Base-by-base conservation (phyloP, 192 early-diverging fungal genomes). In the Gamsiella multidivaricata region DNA sequence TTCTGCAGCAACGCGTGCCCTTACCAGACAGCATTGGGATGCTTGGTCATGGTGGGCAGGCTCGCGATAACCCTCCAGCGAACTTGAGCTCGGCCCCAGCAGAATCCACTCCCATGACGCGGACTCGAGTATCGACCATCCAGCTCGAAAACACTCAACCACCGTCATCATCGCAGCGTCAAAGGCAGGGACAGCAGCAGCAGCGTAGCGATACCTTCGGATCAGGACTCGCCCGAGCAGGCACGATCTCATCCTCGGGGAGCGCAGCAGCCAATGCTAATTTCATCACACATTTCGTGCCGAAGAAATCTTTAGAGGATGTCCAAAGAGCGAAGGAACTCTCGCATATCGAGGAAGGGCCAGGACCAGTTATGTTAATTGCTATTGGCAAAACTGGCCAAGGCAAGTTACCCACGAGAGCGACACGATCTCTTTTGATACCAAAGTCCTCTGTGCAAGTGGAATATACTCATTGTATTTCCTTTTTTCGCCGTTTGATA, bases 311-410 rank as follows among this genome's bases (percentile, higher is more conserved):
- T 2, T 20, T 4, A 2, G 15, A 53, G 22, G 26, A 8, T 28
- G 20, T 12, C 50, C 20, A 18, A 18, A 46, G 34, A 32, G 3
- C 18, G 2, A 3, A 18, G 4, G 64, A 67, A 45, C 34, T 34
- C 5, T 49, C 64, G 5, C 72, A 75, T 61, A 65, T 75, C 8
- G 72, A 61, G 32, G 58, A 61, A 26, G 72, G 72, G 32, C 55
- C 72, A 12, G 72, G 72, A 39, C 72, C 72, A 5, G 72, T 61
- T 4, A 64, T 75, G 3, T 47, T 75, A 15, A 53, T 75, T 23
- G 72, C 72, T 34, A 54, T 75, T 56, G 72, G 72, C 45, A 75
- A 75, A 34, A 75, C 72, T 50, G 72, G 72, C 7, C 72, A 75
- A 58, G 59, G 59, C 18, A 61, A 34, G 43, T 18, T n/a, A 18